phyloP scores from a whole-genome alignment of 192 early-diverging fungal genomes.

The Coemansia sp. region DNA sequence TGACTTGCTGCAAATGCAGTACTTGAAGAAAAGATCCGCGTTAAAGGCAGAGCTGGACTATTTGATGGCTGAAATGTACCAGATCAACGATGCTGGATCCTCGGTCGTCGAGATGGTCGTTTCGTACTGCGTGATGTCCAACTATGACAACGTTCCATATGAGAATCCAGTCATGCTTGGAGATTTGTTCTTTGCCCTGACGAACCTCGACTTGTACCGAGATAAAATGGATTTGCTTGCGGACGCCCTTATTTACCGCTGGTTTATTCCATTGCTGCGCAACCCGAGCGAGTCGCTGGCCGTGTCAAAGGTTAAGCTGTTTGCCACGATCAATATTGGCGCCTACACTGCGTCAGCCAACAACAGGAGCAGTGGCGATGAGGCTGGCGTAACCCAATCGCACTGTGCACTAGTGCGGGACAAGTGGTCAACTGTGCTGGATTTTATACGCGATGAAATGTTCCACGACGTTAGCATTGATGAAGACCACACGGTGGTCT shows the following conservation, averaged over 20 bases:
- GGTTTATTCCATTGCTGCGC: slow-evolving; percentile 37
- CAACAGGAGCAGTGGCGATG: background rate
- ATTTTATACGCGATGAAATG: slow-evolving; percentile 39
- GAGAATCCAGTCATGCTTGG: slow-evolving; percentile 41
- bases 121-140: slow-evolving; percentile 20
- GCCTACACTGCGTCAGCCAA: slow-evolving; percentile 16
- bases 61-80: slow-evolving; percentile 26
- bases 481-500: slow-evolving; percentile 39
- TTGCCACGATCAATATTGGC: slow-evolving; percentile 40
- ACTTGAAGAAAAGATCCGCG: slow-evolving; percentile 30
- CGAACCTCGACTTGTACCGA: slow-evolving; percentile 34
- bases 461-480: slow-evolving; percentile 38
- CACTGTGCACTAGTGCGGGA: slow-evolving; percentile 30
- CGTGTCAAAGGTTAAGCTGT: slow-evolving; percentile 18
- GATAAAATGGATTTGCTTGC: slow-evolving; percentile 23
- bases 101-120: slow-evolving; percentile 28
- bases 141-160: slow-evolving; percentile 40
- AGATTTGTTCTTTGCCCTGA: slow-evolving; percentile 49
- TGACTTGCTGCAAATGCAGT: slow-evolving; percentile 18
- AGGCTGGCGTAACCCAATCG: background rate
- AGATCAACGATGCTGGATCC: slow-evolving; percentile 10
- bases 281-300: slow-evolving; percentile 24
- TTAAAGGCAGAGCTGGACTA: slow-evolving; percentile 43
- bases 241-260: slow-evolving; percentile 18
- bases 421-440: slow-evolving; percentile 33